A percentile compares a stretch with the other conserved stretches of the same genome.
These are phyloP conservation scores for Crithidia fasciculata DNA, from an alignment of 208 protist species.

Conservation along the genomic window DNA sequence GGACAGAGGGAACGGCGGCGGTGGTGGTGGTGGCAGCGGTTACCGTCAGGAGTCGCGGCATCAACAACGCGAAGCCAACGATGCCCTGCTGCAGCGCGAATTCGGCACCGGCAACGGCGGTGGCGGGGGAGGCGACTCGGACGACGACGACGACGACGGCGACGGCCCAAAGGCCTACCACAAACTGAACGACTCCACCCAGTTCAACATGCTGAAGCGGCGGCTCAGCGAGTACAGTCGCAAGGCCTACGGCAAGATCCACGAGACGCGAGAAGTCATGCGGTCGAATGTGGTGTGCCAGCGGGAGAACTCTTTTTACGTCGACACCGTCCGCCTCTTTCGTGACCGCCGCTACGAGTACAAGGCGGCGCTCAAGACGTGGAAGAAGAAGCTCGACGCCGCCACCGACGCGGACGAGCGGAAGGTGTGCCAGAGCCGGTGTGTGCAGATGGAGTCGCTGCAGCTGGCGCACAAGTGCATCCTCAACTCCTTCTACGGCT, in stretches of 20 bases:
- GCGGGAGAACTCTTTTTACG: slow-evolving; percentile 99
- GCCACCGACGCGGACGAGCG: slow-evolving; percentile 87
- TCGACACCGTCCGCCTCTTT: slow-evolving; percentile 99
- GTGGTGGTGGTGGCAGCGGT: slow-evolving; percentile 40
- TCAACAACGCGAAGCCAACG: slow-evolving; percentile 68
- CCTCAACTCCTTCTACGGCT: slow-evolving; percentile 99
- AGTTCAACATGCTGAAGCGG: slow-evolving; percentile 94
- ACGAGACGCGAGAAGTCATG: slow-evolving; percentile 92
- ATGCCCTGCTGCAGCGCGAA: slow-evolving; percentile 65
- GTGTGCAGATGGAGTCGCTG: slow-evolving; percentile 99
- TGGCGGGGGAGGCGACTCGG: slow-evolving; percentile 18
- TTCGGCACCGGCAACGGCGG: slow-evolving; percentile 29
- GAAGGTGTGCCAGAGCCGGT: slow-evolving; percentile 90
- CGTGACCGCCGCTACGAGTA: slow-evolving; percentile 99
- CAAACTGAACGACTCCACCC: slow-evolving; percentile 89
- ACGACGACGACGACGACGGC: slow-evolving; percentile 53
- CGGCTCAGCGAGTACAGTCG: slow-evolving; percentile 96
- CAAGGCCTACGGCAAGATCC: slow-evolving; percentile 97
- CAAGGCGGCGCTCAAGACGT: slow-evolving; percentile 97
- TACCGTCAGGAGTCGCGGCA: slow-evolving; percentile 74
- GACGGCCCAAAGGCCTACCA: slow-evolving; percentile 78
- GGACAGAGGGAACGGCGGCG: not conserved
- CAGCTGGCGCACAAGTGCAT: slow-evolving; percentile 99
- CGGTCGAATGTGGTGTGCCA: slow-evolving; percentile 98
- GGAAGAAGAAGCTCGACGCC: slow-evolving; percentile 91